Conservation (phyloP, 331 rosid genomes). For the Malus hybrid region DNA sequence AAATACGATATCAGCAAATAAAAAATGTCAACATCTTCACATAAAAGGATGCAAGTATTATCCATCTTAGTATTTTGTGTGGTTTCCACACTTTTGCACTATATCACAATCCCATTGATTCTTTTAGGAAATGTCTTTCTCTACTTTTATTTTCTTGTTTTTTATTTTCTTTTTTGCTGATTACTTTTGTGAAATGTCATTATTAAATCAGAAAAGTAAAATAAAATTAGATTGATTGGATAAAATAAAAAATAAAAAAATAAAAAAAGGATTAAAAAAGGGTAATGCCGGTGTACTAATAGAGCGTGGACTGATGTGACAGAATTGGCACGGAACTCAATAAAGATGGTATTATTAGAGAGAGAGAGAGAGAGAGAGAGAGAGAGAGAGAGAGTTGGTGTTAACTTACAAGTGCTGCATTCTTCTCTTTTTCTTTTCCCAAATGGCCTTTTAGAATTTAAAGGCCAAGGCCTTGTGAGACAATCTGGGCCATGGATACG, state of each 20-base stretch:
- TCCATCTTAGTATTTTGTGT: no score
- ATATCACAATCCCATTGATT: not conserved
- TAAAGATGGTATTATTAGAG: slow-evolving; percentile 65
- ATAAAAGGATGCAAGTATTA: no score
- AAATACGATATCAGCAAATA: no score
- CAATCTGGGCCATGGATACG: not conserved
- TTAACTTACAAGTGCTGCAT: not conserved
- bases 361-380: not conserved
- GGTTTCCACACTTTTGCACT: not conserved
- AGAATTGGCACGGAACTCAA: slow-evolving; percentile 62
- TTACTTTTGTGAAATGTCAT: not conserved
- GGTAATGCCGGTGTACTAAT: slow-evolving; percentile 6
- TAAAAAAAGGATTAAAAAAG: not conserved
- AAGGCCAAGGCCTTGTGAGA: not conserved
- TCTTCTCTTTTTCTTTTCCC: not conserved
- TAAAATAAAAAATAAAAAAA: not conserved
- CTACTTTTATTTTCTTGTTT: not conserved
- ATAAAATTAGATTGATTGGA: not conserved
- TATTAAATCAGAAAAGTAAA: not conserved
- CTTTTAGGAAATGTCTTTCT: not conserved
- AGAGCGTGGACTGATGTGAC: slow-evolving; percentile 31
- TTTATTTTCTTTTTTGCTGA: not conserved
- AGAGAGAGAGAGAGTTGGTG: not conserved
- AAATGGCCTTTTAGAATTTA: not conserved
- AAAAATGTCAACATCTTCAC: no score